These are phyloP conservation scores for Pulicaria dysenterica DNA, from an alignment of 129 eudicot species.

Conservation along the genomic window DNA sequence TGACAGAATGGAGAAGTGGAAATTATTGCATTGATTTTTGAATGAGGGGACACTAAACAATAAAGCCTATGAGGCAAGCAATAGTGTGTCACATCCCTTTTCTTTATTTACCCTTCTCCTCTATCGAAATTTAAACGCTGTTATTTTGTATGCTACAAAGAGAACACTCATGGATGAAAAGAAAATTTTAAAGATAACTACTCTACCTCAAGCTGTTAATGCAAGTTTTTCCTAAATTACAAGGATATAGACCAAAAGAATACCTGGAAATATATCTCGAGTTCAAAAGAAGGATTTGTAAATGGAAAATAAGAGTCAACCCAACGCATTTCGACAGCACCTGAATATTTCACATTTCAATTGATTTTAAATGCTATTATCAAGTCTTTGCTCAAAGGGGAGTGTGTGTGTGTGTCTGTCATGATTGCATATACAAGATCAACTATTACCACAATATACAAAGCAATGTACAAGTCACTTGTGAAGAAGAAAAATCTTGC, in stretches of 20 bases:
- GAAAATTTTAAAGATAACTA: too few relatives aligned
- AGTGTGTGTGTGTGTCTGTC: neutral
- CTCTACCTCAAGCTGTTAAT: too few relatives aligned
- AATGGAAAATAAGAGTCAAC: constrained; percentile 93
- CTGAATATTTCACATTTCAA: constrained; percentile 47
- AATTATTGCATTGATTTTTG: neutral
- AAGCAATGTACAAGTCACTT: too few relatives aligned
- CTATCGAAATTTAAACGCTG: neutral
- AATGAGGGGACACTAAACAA: neutral
- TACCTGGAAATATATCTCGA: constrained; percentile 92
- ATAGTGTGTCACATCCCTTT: neutral
- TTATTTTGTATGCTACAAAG: neutral
- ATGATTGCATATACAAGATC: neutral
- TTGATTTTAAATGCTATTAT: constrained; percentile 11
- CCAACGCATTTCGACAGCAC: constrained; percentile 98
- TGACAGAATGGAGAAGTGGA: neutral
- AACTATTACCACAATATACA: too few relatives aligned
- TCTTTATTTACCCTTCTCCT: constrained; percentile 7
- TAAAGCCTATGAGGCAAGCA: neutral
- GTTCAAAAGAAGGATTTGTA: constrained; percentile 88
- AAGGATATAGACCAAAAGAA: neutral
- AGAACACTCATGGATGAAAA: too few relatives aligned
- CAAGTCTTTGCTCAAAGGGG: too few relatives aligned
- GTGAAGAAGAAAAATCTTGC: too few relatives aligned
- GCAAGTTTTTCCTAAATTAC: too few relatives aligned